phyloP scores from a whole-genome alignment of 495 filamentous ascomycete genomes.

The Tuber magnatum region DNA sequence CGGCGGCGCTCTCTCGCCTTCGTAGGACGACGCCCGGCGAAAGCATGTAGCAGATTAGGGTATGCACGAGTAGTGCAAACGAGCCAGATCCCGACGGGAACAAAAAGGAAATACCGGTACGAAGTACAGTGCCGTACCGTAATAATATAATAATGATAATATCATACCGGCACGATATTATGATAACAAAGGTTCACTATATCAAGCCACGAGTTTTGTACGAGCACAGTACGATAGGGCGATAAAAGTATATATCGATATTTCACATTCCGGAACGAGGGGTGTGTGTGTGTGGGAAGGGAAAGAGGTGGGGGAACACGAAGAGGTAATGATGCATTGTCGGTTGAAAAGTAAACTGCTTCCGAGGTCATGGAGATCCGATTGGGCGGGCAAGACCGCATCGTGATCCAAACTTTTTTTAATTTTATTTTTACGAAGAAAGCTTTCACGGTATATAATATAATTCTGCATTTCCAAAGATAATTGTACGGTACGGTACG shows the following conservation, averaged over 20 bases:
- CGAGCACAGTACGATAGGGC: neutral
- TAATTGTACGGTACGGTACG: neutral
- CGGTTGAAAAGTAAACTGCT: constrained; percentile 8
- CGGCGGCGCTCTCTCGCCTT: neutral
- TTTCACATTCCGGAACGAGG: neutral
- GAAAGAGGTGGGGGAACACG: neutral
- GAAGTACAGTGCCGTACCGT: too few relatives aligned
- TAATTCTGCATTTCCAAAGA: neutral
- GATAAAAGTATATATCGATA: neutral
- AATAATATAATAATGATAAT: neutral
- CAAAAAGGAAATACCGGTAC: neutral
- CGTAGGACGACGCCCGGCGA: neutral
- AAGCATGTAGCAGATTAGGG: neutral
- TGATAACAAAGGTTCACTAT: neutral
- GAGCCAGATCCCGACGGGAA: neutral
- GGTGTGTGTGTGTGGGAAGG: neutral
- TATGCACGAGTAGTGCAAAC: neutral
- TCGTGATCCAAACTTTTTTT: constrained; percentile 24
- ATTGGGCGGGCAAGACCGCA: constrained; percentile 29
- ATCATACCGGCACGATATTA: neutral
- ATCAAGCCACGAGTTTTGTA: neutral
- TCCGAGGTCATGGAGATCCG: constrained; percentile 12
- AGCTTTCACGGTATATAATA: neutral
- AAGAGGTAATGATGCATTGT: constrained; percentile 6
- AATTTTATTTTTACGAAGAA: neutral